Base-by-base conservation (phyloP, 148 eudicot species). In the Rhododendron henanense region DNA sequence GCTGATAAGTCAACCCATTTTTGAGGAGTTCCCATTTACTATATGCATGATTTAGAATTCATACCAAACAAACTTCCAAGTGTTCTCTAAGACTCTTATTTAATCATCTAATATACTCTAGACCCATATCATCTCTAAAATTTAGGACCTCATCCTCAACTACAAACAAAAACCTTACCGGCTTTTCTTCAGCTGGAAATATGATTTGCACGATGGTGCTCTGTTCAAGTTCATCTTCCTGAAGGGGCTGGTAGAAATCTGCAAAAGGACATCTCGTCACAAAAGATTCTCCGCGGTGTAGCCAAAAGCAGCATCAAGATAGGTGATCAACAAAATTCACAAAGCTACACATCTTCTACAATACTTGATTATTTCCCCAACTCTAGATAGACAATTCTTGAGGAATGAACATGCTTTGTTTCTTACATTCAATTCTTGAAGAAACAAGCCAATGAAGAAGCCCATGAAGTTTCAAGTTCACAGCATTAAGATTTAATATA, bases 171-270 rank as follows among this genome's bases (percentile, higher is more conserved):
- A 77, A 77, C 35, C 91, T 87, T 92, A 95, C 99, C 85, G 98
- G 99, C 90, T 94, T 94, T 74, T 91, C 91, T 31, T 96, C 95
- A 47, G 87, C 86, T 53, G 96, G 95, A 86, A 71, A 97, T n/a
- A 97, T 50, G 87, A 94, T 88, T 18, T 89, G 76, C 85, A 97
- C 98, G 37, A 92, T 88, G 76, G 98, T 95, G 89, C 95, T 97
- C 84, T 97, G 96, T 84, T 97, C 99, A 33, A 91, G 81, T 87
- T 97, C 99, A 87, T 97, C 99, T 88, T 97, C 95, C 88, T 87
- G 83, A 10, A 95, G 83, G 9, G 99, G 99, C 6, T 97, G 91
- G 83, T 95, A 97, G 90, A 97, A 93, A 90, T 97, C 99, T 97
- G 94, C 73, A 81, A 85, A 90, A 81, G 55, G 19, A 83, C 87